Evolutionary conservation across 352 stramenopile genomes (phyloP).

Genomic region (Phytophthora fragariaefolia): DNA sequence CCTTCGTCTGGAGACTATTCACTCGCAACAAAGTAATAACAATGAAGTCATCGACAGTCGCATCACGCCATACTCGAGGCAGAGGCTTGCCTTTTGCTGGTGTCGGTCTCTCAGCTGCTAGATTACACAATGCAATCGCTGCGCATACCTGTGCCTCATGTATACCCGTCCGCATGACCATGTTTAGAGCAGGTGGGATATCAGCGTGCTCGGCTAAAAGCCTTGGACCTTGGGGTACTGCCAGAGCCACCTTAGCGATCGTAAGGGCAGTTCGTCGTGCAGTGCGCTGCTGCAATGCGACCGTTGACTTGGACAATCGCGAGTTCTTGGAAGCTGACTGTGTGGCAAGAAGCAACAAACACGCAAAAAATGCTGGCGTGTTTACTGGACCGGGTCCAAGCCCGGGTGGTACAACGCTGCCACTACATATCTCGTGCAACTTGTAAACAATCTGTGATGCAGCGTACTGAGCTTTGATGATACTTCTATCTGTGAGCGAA

Average conservation of each 20-base stretch:
- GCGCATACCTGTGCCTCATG: conserved; percentile 87
- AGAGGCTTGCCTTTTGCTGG: conserved; percentile 21
- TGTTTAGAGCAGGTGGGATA: conserved; percentile 74
- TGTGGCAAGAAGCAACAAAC: conserved; percentile 64
- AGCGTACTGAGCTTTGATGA: conserved; percentile 63
- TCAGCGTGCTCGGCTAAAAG: conserved; percentile 56
- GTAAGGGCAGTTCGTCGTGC: conserved; percentile 67
- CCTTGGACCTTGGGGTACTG: conserved; percentile 45
- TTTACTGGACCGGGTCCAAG: conserved; percentile 30
- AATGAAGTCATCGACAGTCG: conserved; percentile 86
- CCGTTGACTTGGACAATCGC: conserved; percentile 48
- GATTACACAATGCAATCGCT: conserved; percentile 86
- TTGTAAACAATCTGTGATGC: conserved; percentile 66
- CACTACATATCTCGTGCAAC: conserved; percentile 61
- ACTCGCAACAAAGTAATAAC: conserved; percentile 86
- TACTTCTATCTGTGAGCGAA: conserved; percentile 43
- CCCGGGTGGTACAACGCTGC: conserved; percentile 10
- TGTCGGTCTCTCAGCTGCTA: conserved; percentile 62
- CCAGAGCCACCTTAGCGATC: conserved; percentile 64
- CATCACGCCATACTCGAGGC: conserved; percentile 60
- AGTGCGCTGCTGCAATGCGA: conserved; percentile 59
- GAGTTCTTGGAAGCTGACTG: conserved; percentile 67
- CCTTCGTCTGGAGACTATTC: conserved; percentile 85
- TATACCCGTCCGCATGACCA: conserved; percentile 85
- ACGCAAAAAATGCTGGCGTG: conserved; percentile 61